Base-by-base conservation (phyloP, 2,329 filamentous ascomycete species). In the Fusarium annulatum region DNA sequence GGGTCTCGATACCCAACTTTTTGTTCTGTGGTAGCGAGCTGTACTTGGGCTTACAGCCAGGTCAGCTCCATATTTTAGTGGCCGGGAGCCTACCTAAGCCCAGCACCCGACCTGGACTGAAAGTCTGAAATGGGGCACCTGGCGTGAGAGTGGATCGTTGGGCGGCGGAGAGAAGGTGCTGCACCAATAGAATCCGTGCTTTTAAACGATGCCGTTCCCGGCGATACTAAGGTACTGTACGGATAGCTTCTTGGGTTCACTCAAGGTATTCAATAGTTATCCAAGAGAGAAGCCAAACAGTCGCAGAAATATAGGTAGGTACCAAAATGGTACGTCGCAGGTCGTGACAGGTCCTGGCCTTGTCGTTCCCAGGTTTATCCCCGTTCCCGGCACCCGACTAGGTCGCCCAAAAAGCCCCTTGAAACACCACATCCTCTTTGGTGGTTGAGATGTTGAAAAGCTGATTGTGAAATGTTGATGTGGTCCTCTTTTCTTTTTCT, bases 121-220 rank as follows among this genome's bases (percentile, higher is more conserved):
- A 28, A n/a, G 42, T 49, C 66, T 53, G 52, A 28, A 55, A 28
- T 55, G 19, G 51, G 23, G 63, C 60, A 61, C 60, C 76, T 76
- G 59, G 73, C 61, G 75, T 76, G 63, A 70, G 66, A 51, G 75
- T 74, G 73, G 73, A 69, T 30, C 23, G 10, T 19, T 59, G 26
- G 51, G 38, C 58, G 59, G 41, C 51, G 64, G 61, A 67, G 38
- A 38, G 51, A 67, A 58, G 41, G 63, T 48, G 28, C 53, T 48
- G 41, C 53, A 49, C 65, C 63, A 67, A 68, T 68, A 15, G 42
- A 67, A 67, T 21, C 9, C 16, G 42, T 18, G 43, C n/a, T 41
- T 23, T 30, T 23, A n/a, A 28, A 43, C 21, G 26, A 48, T 63
- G 38, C 58, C 55, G 34, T 57, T 63, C 66, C 38, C 51, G 51